Conservation (phyloP, 225 moss, liverwort and hornwort species). For the Physcomitrium patens region DNA sequence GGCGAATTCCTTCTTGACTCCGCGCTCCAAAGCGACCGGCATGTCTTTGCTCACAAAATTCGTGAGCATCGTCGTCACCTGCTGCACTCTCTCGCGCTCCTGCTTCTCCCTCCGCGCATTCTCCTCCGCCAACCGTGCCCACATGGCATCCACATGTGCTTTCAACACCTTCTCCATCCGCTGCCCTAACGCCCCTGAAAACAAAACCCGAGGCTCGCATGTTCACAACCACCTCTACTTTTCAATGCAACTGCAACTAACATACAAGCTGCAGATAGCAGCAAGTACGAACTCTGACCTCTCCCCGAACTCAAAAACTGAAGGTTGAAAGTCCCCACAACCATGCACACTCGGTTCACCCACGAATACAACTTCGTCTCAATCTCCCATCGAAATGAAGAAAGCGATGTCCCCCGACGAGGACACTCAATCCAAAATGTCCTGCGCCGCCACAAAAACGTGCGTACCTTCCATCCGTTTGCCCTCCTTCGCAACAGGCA, state of each 20-base stretch:
- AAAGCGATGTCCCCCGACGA: not conserved
- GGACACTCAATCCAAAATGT: not conserved
- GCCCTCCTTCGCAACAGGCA: constrained; percentile 87
- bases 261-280: too few species aligned
- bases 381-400: not conserved
- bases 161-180: constrained; percentile 91
- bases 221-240: constrained; percentile 14
- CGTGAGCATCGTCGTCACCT: constrained; percentile 73
- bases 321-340: constrained; percentile 2
- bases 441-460: not conserved
- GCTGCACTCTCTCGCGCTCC: constrained; percentile 90
- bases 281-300: too few species aligned
- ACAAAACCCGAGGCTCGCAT: constrained; percentile 24
- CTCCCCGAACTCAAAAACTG: not conserved
- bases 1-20: constrained; percentile 87
- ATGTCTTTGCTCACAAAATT: constrained; percentile 90
- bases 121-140: constrained; percentile 95
- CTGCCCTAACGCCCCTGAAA: constrained; percentile 68
- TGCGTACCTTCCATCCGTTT: constrained; percentile 77
- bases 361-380: not conserved
- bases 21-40: constrained; percentile 84
- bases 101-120: constrained; percentile 80
- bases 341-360: not conserved
- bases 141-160: constrained; percentile 93
- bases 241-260: too few species aligned